Conservation (phyloP, 129 eudicot species). For the Daucus carota region DNA sequence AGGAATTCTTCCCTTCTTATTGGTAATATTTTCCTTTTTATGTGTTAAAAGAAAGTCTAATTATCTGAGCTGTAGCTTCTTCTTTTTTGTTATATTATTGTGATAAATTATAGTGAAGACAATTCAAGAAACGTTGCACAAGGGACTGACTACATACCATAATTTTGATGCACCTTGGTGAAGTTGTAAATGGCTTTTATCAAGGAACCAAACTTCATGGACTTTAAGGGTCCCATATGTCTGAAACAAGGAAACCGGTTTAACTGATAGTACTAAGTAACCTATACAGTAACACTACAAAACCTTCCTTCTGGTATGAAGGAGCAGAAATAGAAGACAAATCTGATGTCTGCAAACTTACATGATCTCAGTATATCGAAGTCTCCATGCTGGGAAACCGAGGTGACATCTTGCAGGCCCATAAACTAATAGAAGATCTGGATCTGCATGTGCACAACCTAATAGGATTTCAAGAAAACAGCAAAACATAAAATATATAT, state of each 20-base stretch:
- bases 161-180: constrained; percentile 81
- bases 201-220: constrained; percentile 59
- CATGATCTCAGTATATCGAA: constrained; percentile 93
- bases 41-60: neutral
- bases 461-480: constrained; percentile 10
- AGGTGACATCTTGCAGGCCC: constrained; percentile 83
- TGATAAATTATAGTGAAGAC: neutral
- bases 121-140: neutral
- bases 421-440: constrained; percentile 70
- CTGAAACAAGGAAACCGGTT: constrained; percentile 25
- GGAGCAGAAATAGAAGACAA: neutral
- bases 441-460: constrained; percentile 66
- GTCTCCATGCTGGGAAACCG: constrained; percentile 89
- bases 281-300: neutral
- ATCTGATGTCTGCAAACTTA: constrained; percentile 28
- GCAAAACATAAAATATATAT: constrained; percentile 9
- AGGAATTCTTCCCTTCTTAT: neutral
- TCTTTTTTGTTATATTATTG: neutral
- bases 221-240: constrained; percentile 75
- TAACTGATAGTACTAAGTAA: neutral
- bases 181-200: constrained; percentile 61
- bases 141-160: constrained; percentile 57
- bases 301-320: neutral
- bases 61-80: neutral
- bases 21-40: neutral